Base-by-base conservation (phyloP, 257 asterid genomes). In the Prunella vulgaris region DNA sequence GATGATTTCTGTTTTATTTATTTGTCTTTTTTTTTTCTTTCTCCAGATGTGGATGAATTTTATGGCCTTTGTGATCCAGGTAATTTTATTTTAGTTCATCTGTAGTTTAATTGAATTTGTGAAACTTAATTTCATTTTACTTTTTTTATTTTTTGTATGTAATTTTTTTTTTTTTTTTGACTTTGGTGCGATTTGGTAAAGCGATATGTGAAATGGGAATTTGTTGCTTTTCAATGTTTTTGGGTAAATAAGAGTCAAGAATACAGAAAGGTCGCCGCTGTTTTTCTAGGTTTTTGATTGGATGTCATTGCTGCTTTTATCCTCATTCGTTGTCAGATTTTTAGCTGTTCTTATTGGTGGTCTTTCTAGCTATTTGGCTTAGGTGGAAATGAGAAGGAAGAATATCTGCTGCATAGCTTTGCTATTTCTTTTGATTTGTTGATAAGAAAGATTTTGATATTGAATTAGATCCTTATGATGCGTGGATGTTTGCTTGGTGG, bases 51-150 rank as follows among this genome's bases (percentile, higher is more conserved):
- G 79, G 96, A 89, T 74, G 96, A 86, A 62, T 92, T 92, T 63
- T 88, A 92, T 73, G 92, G 85, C 51, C 89, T 89, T 20, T 92
- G 98, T 69, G 98, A 92, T 87, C 98, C 98, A 87, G 98, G 98
- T 92, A 79, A 78, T n/a, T 77, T 64, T 28, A 12, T 63, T 64
- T 37, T 61, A 69, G 73, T 68, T 75, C 28, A 40, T 40, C 53
- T 72, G 14, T 60, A 75, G 65, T 65, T 59, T 18, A 53, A 10
- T 64, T 60, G 61, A 48, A 40, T 60, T 73, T 66, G 10, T 5
- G 62, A 10, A 69, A 73, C 35, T 73, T 52, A 4, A 60, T 48
- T 40, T 72, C 15, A 5, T 61, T 13, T 18, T 32, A 18, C 8
- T 10, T 56, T 8, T 65, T 37, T 9, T 0, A 27, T 7, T 18